Percentiles rank a stretch among this genome's conserved stretches.
These are phyloP conservation scores for Conidiobolus incongruus DNA, from an alignment of 371 early-diverging fungal species.

Conservation along the genomic window DNA sequence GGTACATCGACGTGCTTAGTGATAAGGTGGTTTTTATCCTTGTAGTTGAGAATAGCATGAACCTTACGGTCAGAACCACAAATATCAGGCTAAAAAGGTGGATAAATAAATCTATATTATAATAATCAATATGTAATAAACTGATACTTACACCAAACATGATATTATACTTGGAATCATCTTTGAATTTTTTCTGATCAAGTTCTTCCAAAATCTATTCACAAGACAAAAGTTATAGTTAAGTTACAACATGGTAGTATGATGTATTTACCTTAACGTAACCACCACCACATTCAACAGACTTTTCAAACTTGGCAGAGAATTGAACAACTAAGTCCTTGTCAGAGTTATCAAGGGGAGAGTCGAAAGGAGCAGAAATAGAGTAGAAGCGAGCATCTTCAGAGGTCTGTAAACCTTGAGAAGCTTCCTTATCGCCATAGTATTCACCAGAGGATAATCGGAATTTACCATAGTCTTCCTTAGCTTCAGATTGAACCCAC, in stretches of 20 bases:
- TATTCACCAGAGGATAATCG: constrained; percentile 52
- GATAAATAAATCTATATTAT: neutral
- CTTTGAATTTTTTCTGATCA: constrained; percentile 49
- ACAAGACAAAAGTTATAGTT: neutral
- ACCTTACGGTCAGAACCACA: constrained; percentile 83
- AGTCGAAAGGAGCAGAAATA: constrained; percentile 42
- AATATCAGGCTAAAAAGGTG: constrained; percentile 53
- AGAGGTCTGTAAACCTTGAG: constrained; percentile 49
- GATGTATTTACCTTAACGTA: constrained; percentile 59
- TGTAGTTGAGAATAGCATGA: constrained; percentile 86
- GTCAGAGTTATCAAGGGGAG: constrained; percentile 37
- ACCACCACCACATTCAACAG: constrained; percentile 90
- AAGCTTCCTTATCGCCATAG: constrained; percentile 42
- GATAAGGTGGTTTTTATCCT: constrained; percentile 67
- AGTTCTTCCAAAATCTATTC: constrained; percentile 14
- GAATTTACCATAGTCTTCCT: constrained; percentile 51
- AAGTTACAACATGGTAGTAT: constrained; percentile 6
- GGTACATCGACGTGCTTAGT: constrained; percentile 41
- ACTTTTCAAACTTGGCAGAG: constrained; percentile 86
- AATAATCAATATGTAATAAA: neutral
- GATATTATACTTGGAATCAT: constrained; percentile 82
- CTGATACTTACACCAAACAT: constrained; percentile 41
- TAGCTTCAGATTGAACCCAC: constrained; percentile 48
- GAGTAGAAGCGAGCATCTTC: constrained; percentile 78
- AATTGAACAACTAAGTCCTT: constrained; percentile 71